A percentile compares a stretch with the other conserved stretches of the same genome.
phyloP scores from a whole-genome alignment of 352 stramenopile species.

The Globisporangium cederbergense region DNA sequence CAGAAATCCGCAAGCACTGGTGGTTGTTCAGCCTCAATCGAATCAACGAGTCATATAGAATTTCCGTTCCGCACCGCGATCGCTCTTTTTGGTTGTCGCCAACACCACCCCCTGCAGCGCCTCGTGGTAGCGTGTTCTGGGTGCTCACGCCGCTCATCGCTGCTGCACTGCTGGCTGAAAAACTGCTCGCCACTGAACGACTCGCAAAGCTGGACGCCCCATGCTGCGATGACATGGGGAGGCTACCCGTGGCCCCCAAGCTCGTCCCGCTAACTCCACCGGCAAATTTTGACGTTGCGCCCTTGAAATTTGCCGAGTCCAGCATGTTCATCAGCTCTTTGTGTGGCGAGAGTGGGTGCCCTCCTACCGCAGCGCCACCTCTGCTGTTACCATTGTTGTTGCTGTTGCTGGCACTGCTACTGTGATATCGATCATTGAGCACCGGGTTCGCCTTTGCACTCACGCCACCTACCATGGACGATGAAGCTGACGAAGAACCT shows the following conservation, averaged over 20 bases:
- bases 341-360: constrained; percentile 48
- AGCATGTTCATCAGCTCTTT: constrained; percentile 60
- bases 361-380: background rate
- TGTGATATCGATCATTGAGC: constrained; percentile 21
- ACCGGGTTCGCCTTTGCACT: background rate
- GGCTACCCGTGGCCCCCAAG: constrained; percentile 16
- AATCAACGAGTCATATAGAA: constrained; percentile 69
- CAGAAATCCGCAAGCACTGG: constrained; percentile 56
- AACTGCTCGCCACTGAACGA: constrained; percentile 12
- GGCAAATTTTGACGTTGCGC: constrained; percentile 6
- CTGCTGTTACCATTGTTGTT: constrained; percentile 15
- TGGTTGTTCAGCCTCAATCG: constrained; percentile 69
- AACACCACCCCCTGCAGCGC: background rate
- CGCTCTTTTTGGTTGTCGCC: constrained; percentile 47
- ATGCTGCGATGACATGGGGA: constrained; percentile 8
- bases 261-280: constrained; percentile 4
- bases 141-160: constrained; percentile 7
- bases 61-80: constrained; percentile 63
- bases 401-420: constrained; percentile 29
- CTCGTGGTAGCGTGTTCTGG: constrained; percentile 9
- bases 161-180: constrained; percentile 5
- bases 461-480: background rate
- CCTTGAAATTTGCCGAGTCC: constrained; percentile 41
- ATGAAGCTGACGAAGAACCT: constrained; percentile 4
- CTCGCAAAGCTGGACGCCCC: constrained; percentile 22